Conservation (phyloP, 768 basidiomycete species). For the Leccinum variicolor region DNA sequence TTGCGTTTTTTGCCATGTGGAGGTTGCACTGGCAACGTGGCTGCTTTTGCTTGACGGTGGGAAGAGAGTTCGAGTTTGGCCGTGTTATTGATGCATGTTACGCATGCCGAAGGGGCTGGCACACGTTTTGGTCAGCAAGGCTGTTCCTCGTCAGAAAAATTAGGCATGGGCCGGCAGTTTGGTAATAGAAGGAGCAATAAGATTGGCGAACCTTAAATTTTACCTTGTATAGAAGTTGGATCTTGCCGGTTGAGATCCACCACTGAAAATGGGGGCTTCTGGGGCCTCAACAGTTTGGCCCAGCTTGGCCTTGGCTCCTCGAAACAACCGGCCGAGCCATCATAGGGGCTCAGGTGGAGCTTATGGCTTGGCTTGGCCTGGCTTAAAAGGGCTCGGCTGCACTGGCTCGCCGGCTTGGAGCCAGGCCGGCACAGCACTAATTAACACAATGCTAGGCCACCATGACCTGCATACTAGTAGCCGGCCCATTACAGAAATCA, state of each 20-base stretch:
- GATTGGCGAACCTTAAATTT: not conserved
- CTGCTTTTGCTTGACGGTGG: not conserved
- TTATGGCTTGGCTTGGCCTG: too few relatives aligned
- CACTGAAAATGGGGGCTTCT: not conserved
- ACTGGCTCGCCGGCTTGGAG: too few relatives aligned
- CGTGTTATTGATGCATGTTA: not conserved
- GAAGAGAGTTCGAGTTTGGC: not conserved
- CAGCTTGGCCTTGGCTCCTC: too few relatives aligned
- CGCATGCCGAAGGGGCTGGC: not conserved
- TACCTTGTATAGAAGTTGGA: not conserved
- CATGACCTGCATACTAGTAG: too few relatives aligned
- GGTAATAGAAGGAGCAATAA: not conserved
- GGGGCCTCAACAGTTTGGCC: not conserved
- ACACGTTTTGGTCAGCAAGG: not conserved
- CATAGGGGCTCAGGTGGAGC: too few relatives aligned
- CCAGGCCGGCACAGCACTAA: too few relatives aligned
- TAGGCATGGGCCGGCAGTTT: not conserved
- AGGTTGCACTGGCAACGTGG: not conserved
- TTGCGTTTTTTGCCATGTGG: not conserved
- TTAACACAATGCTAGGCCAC: too few relatives aligned
- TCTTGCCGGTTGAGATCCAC: not conserved
- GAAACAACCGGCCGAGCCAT: too few relatives aligned
- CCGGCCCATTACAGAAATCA: too few relatives aligned
- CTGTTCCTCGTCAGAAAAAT: not conserved
- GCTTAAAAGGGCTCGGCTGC: too few relatives aligned